Evolutionary conservation across 192 early-diverging fungal species (phyloP), one percentile per base, ranked within the genome.

Genomic region (Backusella australiensis): DNA sequence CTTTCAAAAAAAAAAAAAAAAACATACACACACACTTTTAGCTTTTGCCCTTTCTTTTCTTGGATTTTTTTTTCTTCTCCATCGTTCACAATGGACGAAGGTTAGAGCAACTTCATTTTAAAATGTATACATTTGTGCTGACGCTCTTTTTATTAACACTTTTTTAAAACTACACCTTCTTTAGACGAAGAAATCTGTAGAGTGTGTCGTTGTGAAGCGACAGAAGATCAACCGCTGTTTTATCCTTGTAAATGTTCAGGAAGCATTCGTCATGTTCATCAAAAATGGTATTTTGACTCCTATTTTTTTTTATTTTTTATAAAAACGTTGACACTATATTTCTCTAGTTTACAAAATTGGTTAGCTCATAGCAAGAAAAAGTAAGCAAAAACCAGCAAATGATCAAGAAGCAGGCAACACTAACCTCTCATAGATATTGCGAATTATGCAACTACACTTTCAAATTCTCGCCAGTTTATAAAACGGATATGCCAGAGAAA

Each of bases 181-280:
- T 59, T 38, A 29, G 23, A 26, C 63, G 32, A 34, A 82, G 89
- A 91, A 75, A 91, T 95, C 70, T 96, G 94, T 86, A 91, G 94
- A 79, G 94, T 96, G 15, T 96, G 94, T 56, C 92, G 94, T 42
- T 88, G 90, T 52, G 93, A 92, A 74, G 89, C 83, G 23, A 93
- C 94, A 26, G 80, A 80, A 19, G 90, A 94, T 3, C 91, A 97
- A 74, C 96, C 95, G 19, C 87, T 99, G 36, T 98, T 93, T 78
- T 89, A 95, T 82, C 97, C 97, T 6, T 99, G 97, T 84, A 95
- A 96, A 85, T 99, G 97, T 86, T 92, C 96, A 17, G 97, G 97
- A 12, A 95, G 93, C 77, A 99, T 99, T 85, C 89, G 90, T 77
- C 94, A 91, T 84, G 93, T 99, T 23, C 97, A 99, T 83, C 96